Evolutionary conservation across 2,329 filamentous ascomycete genomes (phyloP).

Genomic region (Simplicillium aogashimaense): DNA sequence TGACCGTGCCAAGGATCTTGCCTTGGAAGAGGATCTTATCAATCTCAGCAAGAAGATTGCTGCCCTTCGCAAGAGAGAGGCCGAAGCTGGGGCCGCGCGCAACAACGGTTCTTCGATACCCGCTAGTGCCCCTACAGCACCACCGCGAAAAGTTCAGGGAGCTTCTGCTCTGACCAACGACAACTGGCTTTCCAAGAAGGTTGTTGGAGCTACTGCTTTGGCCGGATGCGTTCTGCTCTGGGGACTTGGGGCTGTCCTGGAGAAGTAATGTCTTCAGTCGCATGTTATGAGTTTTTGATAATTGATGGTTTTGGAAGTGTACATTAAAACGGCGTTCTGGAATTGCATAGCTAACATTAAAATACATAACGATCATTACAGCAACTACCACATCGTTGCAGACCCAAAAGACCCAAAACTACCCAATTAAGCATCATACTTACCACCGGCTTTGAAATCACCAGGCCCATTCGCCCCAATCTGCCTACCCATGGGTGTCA

Average conservation of each 20-base stretch:
- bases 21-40: conserved; percentile 63
- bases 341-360: background rate
- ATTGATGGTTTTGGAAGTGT: background rate
- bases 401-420: background rate
- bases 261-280: conserved; percentile 10
- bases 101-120: conserved; percentile 16
- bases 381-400: too few species aligned
- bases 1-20: conserved; percentile 49
- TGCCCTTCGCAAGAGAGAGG: conserved; percentile 37
- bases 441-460: conserved; percentile 10
- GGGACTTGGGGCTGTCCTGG: conserved; percentile 46
- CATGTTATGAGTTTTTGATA: background rate
- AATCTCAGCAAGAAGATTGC: conserved; percentile 62
- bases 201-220: conserved; percentile 50
- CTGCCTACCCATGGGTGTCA: conserved; percentile 23
- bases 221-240: conserved; percentile 52
- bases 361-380: too few species aligned
- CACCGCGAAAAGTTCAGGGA: conserved; percentile 19
- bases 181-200: conserved; percentile 58
- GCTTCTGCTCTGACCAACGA: conserved; percentile 55
- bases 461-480: conserved; percentile 14
- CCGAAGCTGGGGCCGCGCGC: conserved; percentile 25
- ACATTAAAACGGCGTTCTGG: background rate
- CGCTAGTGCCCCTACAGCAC: conserved; percentile 16
- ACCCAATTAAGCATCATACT: background rate